Evolutionary conservation across 2,329 filamentous ascomycete species (phyloP).

Genomic region (Fusarium sp.): DNA sequence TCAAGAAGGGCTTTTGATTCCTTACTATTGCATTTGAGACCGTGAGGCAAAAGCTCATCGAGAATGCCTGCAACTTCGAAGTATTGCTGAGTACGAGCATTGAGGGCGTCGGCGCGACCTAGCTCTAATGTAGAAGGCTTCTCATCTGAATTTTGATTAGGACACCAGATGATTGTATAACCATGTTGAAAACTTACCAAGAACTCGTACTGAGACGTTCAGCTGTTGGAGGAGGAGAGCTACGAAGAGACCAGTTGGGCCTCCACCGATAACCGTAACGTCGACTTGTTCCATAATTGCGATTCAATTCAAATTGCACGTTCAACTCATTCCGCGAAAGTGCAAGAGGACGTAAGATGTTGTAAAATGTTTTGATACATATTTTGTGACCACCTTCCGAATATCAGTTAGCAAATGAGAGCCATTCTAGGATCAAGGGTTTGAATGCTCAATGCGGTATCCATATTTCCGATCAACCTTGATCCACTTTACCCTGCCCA

Average conservation of each 20-base stretch:
- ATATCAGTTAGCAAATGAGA: neutral
- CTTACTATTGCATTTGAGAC: constrained; percentile 63
- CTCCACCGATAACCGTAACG: constrained; percentile 46
- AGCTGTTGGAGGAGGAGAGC: constrained; percentile 56
- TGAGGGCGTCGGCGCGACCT: constrained; percentile 60
- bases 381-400: neutral
- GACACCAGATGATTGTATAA: too few relatives aligned
- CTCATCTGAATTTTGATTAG: constrained; percentile 46
- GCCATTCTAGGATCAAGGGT: neutral
- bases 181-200: constrained; percentile 45
- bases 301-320: too few relatives aligned
- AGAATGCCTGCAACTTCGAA: constrained; percentile 58
- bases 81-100: constrained; percentile 61
- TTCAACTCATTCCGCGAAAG: too few relatives aligned
- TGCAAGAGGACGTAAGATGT: too few relatives aligned
- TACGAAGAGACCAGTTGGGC: constrained; percentile 59
- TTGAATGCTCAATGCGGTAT: rapidly evolving
- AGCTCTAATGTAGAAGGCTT: constrained; percentile 54
- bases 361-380: too few relatives aligned
- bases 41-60: constrained; percentile 54
- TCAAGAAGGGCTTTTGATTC: rapidly evolving
- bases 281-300: constrained; percentile 3
- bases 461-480: neutral
- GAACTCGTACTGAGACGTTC: constrained; percentile 54
- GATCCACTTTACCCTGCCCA: neutral